Percentiles rank a stretch among this genome's conserved stretches.
Evolutionary conservation across 2,329 filamentous ascomycete species (phyloP).

Genomic region (Aspergillus pseudotamarii): DNA sequence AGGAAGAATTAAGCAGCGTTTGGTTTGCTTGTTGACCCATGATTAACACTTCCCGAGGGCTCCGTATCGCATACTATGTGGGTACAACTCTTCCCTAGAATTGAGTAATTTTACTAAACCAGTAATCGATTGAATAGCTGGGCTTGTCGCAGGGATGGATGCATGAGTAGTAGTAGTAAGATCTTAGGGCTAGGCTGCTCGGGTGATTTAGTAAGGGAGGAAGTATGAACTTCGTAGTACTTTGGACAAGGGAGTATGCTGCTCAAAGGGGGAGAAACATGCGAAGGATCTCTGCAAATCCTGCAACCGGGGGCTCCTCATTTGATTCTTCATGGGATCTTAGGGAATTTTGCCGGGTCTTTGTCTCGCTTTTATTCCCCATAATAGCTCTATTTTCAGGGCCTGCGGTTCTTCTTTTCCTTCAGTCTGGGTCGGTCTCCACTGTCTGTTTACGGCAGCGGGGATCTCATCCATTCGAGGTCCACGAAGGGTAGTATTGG

Average conservation of each 20-base stretch:
- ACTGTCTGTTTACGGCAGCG: constrained; percentile 20
- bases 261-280: not conserved
- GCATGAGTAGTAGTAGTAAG: not conserved
- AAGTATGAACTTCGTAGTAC: no score
- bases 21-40: not conserved
- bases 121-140: not conserved
- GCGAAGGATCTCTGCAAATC: not conserved
- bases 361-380: not conserved
- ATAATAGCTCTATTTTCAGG: not conserved
- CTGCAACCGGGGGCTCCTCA: not conserved
- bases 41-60: not conserved
- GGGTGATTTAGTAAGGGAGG: not conserved
- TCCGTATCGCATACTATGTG: not conserved
- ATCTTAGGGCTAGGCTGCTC: not conserved
- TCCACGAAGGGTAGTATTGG: constrained; percentile 5
- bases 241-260: not conserved
- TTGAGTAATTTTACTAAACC: no score
- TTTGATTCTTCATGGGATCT: not conserved
- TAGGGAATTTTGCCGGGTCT: not conserved
- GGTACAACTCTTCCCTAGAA: no score
- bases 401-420: not conserved
- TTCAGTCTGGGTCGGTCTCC: constrained; percentile 8
- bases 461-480: constrained; percentile 5
- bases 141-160: not conserved
- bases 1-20: not conserved